phyloP scores from a whole-genome alignment of 805 yeast genomes.

The Pichia rugopelliculosa region DNA sequence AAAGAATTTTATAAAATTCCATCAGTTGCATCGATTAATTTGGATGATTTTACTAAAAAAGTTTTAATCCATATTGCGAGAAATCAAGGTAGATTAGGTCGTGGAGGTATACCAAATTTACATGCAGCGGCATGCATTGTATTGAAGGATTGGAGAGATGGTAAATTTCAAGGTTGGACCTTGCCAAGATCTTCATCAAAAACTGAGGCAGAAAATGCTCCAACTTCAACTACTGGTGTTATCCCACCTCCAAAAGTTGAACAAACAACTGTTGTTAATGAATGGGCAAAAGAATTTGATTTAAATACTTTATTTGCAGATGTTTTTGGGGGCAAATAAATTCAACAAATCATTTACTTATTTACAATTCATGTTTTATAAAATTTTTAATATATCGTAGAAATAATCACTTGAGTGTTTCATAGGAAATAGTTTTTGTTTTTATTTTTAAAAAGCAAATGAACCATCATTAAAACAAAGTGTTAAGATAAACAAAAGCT shows the following conservation, averaged over 20 bases:
- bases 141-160: constrained; percentile 95
- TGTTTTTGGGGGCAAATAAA: constrained; percentile 19
- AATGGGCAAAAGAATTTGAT: constrained; percentile 94
- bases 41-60: constrained; percentile 75
- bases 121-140: constrained; percentile 77
- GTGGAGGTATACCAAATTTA: constrained; percentile 88
- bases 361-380: not conserved
- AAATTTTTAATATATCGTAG: not conserved
- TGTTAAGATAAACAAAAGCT: not conserved
- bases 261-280: constrained; percentile 71
- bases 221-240: constrained; percentile 29
- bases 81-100: constrained; percentile 82
- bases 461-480: not conserved
- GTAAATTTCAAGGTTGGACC: constrained; percentile 87
- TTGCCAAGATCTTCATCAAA: constrained; percentile 45
- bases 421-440: too few species aligned
- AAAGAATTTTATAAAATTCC: constrained; percentile 72
- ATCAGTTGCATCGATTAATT: constrained; percentile 61
- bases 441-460: too few species aligned
- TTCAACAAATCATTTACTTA: not conserved
- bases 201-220: constrained; percentile 25
- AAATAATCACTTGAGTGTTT: too few species aligned
- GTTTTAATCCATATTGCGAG: constrained; percentile 90
- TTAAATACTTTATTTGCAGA: constrained; percentile 68
- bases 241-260: constrained; percentile 43